A percentile compares a stretch with the other conserved stretches of the same genome.
These are phyloP conservation scores for Helminthosporium solani DNA, from an alignment of 2,329 filamentous ascomycete genomes.

Conservation along the genomic window DNA sequence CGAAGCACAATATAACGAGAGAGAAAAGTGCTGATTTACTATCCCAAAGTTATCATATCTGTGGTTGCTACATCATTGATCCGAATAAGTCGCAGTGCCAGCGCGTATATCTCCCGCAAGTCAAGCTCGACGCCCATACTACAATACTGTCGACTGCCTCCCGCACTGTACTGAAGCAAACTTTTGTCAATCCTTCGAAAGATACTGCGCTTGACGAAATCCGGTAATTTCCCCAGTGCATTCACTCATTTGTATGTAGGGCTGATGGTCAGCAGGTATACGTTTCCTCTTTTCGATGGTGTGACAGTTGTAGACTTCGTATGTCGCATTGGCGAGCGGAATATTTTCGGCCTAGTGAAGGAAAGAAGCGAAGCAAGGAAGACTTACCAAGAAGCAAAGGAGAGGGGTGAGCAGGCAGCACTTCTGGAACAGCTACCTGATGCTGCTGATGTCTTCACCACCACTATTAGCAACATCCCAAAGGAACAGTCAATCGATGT, in stretches of 20 bases:
- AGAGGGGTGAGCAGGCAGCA: conserved; percentile 60
- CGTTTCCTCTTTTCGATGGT: conserved; percentile 70
- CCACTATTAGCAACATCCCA: conserved; percentile 65
- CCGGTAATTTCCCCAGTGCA: conserved; percentile 18
- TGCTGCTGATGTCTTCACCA: conserved; percentile 65
- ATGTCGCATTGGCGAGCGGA: conserved; percentile 60
- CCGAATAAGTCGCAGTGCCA: not conserved
- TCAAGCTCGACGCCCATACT: conserved; percentile 57
- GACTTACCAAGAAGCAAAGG: conserved; percentile 59
- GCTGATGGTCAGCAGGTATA: conserved; percentile 47
- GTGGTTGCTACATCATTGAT: conserved; percentile 22
- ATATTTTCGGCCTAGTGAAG: conserved; percentile 64
- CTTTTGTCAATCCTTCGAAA: conserved; percentile 58
- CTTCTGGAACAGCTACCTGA: conserved; percentile 61
- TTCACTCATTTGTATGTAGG: not conserved
- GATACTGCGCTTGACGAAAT: conserved; percentile 51
- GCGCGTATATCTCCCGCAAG: conserved; percentile 53
- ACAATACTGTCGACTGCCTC: conserved; percentile 57
- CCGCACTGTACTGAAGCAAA: conserved; percentile 55
- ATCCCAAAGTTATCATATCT: conserved; percentile 13
- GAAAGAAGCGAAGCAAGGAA: conserved; percentile 61
- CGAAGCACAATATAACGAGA: too few species aligned
- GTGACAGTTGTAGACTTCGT: conserved; percentile 66
- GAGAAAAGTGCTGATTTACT: too few species aligned
- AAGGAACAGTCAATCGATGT: conserved; percentile 56